Conservation (phyloP, 1,284 basidiomycete species). For the Thecaphora frezii region DNA sequence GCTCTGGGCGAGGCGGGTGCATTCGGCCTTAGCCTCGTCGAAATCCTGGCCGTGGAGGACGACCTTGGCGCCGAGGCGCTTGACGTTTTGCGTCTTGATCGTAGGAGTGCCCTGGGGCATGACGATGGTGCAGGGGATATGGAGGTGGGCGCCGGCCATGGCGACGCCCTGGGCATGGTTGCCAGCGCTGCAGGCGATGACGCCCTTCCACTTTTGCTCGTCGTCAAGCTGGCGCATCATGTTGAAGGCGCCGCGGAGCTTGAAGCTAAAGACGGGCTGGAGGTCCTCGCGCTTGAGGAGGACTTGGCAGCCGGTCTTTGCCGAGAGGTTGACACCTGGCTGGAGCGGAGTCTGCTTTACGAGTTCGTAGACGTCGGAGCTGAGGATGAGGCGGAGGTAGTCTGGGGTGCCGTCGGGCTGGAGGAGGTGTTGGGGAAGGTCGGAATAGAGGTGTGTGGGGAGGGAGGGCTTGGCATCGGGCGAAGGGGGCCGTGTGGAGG, state of each 20-base stretch:
- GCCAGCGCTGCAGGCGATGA: conserved; percentile 94
- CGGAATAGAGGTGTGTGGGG: conserved; percentile 64
- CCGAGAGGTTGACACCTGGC: conserved; percentile 79
- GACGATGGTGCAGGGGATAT: conserved; percentile 93
- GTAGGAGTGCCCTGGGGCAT: conserved; percentile 94
- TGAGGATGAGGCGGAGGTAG: conserved; percentile 88
- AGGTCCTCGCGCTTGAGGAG: conserved; percentile 93
- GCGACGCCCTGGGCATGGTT: conserved; percentile 99
- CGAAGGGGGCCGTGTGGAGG: not conserved
- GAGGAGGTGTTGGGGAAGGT: conserved; percentile 70
- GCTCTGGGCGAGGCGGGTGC: conserved; percentile 74
- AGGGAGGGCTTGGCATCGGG: conserved; percentile 13
- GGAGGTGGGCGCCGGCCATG: conserved; percentile 80
- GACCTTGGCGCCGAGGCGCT: conserved; percentile 88
- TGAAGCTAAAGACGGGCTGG: conserved; percentile 98
- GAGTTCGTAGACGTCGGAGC: conserved; percentile 90
- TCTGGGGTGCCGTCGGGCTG: conserved; percentile 77
- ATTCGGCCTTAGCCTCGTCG: conserved; percentile 94
- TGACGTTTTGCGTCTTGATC: conserved; percentile 94
- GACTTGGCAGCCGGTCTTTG: conserved; percentile 85
- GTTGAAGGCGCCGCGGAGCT: conserved; percentile 89
- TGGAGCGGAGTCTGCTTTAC: conserved; percentile 89
- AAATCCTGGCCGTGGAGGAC: conserved; percentile 90
- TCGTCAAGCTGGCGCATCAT: conserved; percentile 89
- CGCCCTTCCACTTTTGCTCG: conserved; percentile 94